Conservation (phyloP, 2,329 filamentous ascomycete genomes). For the Fusarium piperis region DNA sequence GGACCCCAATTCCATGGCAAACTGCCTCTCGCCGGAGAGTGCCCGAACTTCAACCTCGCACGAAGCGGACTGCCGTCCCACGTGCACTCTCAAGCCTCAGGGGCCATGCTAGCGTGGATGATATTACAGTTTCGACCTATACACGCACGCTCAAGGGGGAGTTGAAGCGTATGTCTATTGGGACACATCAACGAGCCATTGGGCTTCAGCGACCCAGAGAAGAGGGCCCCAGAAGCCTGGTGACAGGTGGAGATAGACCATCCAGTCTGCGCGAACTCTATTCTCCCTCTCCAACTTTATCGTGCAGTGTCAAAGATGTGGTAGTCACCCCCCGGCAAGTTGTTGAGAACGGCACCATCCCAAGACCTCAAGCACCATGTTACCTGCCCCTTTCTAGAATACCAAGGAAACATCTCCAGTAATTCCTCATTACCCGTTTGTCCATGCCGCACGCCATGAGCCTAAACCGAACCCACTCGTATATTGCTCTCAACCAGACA, state of each 20-base stretch:
- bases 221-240: not conserved
- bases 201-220: not conserved
- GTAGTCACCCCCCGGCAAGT: conserved; percentile 14
- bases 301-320: conserved; percentile 28
- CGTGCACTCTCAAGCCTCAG: conserved; percentile 12
- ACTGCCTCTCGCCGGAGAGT: no score
- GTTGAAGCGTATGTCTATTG: conserved; percentile 28
- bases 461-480: not conserved
- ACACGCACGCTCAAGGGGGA: conserved; percentile 16
- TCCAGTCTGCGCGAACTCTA: not conserved
- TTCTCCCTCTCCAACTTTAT: conserved; percentile 9
- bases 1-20: conserved; percentile 33
- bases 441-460: not conserved
- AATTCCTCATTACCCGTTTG: not conserved
- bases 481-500: not conserved
- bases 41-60: conserved; percentile 19
- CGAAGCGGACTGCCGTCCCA: conserved; percentile 11
- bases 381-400: not conserved
- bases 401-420: not conserved
- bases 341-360: not conserved
- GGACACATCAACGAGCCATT: not conserved
- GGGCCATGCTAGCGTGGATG: not conserved
- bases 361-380: not conserved
- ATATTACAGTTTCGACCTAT: conserved; percentile 10
- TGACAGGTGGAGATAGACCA: conserved; percentile 14